These are phyloP conservation scores for Aurinia saxatilis DNA, from an alignment of 345 rosid species.

Conservation along the genomic window DNA sequence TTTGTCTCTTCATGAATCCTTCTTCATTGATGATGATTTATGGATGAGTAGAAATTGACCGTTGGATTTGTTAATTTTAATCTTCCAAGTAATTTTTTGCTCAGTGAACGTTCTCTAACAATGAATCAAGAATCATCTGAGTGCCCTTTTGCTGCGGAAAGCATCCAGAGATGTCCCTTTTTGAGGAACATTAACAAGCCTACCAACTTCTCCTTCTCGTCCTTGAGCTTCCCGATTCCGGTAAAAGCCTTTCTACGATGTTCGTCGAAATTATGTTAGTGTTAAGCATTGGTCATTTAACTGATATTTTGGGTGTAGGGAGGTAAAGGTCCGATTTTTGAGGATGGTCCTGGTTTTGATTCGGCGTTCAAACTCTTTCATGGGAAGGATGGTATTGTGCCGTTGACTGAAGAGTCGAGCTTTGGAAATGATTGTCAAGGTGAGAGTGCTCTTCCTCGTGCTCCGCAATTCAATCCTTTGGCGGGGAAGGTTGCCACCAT, in stretches of 20 bases:
- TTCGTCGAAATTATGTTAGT: background rate
- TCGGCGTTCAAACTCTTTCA: constrained; percentile 74
- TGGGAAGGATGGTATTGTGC: constrained; percentile 84
- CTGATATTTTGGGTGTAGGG: constrained; percentile 26
- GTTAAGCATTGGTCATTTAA: background rate
- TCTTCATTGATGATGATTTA: too few species aligned
- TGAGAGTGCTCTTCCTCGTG: constrained; percentile 28
- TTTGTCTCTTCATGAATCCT: background rate
- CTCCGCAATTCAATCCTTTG: constrained; percentile 60
- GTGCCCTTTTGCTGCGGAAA: constrained; percentile 41
- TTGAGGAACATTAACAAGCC: constrained; percentile 74
- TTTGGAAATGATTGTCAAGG: constrained; percentile 6
- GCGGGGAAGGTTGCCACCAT: constrained; percentile 66
- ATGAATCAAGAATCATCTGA: constrained; percentile 32
- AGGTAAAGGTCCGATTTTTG: constrained; percentile 83
- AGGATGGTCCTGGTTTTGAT: constrained; percentile 74
- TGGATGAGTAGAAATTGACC: too few species aligned
- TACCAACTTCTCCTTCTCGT: constrained; percentile 56
- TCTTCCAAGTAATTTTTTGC: too few species aligned
- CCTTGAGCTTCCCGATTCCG: constrained; percentile 37
- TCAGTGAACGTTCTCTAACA: background rate
- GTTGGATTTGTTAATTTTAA: too few species aligned
- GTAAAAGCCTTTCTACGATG: constrained; percentile 25
- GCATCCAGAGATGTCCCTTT: constrained; percentile 70
- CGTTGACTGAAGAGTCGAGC: constrained; percentile 43